Evolutionary conservation across 352 stramenopile genomes (phyloP), one percentile per base, ranked within the genome.

Genomic region (Phytophthora niederhauseri): DNA sequence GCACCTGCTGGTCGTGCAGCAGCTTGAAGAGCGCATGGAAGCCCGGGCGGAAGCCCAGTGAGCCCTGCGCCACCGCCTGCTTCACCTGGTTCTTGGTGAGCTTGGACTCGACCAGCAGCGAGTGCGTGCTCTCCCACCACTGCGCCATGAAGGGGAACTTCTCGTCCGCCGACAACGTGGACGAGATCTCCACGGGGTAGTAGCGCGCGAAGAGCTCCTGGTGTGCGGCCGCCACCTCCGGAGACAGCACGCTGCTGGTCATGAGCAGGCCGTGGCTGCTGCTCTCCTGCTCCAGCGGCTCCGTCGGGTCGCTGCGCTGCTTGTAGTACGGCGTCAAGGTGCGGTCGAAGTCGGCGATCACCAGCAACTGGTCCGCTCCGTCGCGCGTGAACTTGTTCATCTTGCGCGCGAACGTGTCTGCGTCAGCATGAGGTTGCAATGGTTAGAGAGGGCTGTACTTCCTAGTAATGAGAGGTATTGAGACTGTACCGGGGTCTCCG

Each of bases 271-370:
- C 58, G 45, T 77, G 70, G 38, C 60, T 75, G 50, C 70, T 77
- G 52, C 7, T 74, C 36, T 77, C 70, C 56, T 57, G 66, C 50
- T 71, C 51, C 15, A 66, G 24, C 0, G 55, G 60, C 1, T 30
- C 31, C 8, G 62, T 54, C 6, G 49, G 46, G 22, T 66, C 61
- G n/a, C 30, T 51, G 4, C 48, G 48, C 19, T 45, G 57, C 53
- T 78, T 79, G 63, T 71, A 84, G 60, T 75, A 82, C 46, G 82
- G 77, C 52, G 85, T 92, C 41, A 94, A 66, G 36, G 84, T 94
- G 51, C 85, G 81, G 68, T 94, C 86, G 65, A 94, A 94, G 50
- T 94, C 85, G 31, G 84, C 73, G 51, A 94, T 92, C 60, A 94
- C 75, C 51, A 94, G 57, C 22, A 94, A 53, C 45, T 89, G 81